Conservation (phyloP, 208 protist genomes). For the Leishmania arabica region DNA sequence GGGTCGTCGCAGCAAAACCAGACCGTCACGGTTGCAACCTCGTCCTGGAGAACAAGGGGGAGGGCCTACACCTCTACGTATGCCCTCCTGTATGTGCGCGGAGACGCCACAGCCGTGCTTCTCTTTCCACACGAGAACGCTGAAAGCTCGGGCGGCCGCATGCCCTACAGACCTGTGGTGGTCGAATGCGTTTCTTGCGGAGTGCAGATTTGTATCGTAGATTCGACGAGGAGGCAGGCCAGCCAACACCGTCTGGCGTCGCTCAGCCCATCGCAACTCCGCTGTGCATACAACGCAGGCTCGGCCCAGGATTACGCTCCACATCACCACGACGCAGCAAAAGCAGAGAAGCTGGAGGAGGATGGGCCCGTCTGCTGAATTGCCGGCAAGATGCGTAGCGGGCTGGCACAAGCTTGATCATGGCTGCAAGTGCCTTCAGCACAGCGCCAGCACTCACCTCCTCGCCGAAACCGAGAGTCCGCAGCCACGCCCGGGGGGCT, state of each 20-base stretch:
- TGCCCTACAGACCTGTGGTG: too few species aligned
- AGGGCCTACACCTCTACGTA: too few species aligned
- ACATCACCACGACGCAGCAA: not conserved
- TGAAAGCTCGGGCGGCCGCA: too few species aligned
- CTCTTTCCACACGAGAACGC: too few species aligned
- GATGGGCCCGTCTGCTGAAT: not conserved
- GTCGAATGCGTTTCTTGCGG: not conserved
- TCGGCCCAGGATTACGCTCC: not conserved
- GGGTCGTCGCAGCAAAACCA: too few species aligned
- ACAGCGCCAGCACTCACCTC: not conserved
- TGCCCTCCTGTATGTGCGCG: too few species aligned
- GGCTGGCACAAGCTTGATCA: not conserved
- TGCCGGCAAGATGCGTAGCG: not conserved
- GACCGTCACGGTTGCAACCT: too few species aligned
- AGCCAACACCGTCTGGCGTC: not conserved
- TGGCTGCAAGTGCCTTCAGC: not conserved
- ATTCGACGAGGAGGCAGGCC: not conserved
- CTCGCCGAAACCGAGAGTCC: not conserved
- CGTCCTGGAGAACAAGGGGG: too few species aligned
- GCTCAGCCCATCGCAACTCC: not conserved
- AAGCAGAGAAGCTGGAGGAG: not conserved
- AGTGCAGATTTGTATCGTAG: not conserved
- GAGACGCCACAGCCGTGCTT: too few species aligned
- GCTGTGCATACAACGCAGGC: not conserved
- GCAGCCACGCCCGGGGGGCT: not conserved